Base-by-base conservation (phyloP, 352 stramenopile genomes). In the Plasmopara halstedii region DNA sequence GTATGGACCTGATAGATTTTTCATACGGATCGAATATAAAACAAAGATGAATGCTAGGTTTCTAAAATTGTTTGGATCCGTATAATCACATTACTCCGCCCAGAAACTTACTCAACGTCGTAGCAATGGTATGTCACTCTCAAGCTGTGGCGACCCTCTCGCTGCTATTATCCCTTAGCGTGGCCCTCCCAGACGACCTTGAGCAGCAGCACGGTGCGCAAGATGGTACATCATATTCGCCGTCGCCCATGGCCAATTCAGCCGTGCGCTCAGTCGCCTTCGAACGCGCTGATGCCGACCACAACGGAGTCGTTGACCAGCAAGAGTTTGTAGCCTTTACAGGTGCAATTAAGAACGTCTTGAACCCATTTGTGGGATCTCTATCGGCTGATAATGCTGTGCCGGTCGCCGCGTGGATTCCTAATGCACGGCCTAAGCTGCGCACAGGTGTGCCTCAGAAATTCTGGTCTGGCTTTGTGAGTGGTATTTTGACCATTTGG, bases 401-500 rank as follows among this genome's bases (percentile, higher is more conserved):
- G 8, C 55, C 32, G 1, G 48, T 49, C 14, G 58, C 37, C 1
- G 48, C 53, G 23, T 57, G 45, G 41, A 33, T 6, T 3, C 42
- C 46, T 19, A 32, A 39, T 10, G 35, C 42, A 2, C 49, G 53
- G 2, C 46, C 58, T 13, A 70, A 67, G 17, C 57, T 74, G 19
- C 71, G 73, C 21, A 46, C 62, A 1, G 65, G 59, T 7, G 52
- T 15, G 29, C 63, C 79, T 35, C 83, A 80, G 53, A 85, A 85
- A 54, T 93, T 93, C 46, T 90, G 81, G 81, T 85, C 72, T n/a
- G 81, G 78, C 29, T 93, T 93, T 34, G 53, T 87, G 45, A 93
- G 73, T 57, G 77, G 81, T 53, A 88, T 98, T 55, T 70, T 95
- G 45, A 91, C 98, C 41, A 98, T 99, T 46, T 98, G 98, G 76